Evolutionary conservation across 495 filamentous ascomycete genomes (phyloP).

Genomic region (Bacidia gigantensis): DNA sequence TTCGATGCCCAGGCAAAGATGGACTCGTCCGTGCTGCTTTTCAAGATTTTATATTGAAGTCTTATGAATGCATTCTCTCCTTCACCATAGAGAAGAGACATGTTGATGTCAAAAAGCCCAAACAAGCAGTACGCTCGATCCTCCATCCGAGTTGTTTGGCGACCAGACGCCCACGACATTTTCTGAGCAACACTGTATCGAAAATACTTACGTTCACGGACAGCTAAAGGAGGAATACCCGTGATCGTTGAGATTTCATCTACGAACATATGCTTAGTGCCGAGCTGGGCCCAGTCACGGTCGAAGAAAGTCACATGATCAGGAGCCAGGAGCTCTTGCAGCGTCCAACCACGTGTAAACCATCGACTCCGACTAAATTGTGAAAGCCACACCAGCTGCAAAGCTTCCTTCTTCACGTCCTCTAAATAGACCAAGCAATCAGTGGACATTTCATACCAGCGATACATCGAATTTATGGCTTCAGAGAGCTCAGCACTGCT

Average conservation of each 20-base stretch:
- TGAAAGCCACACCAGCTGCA: neutral
- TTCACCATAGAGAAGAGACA: conserved; percentile 22
- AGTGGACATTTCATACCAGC: conserved; percentile 11
- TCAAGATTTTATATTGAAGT: conserved; percentile 18
- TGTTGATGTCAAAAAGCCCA: conserved; percentile 19
- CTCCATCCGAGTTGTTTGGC: conserved; percentile 16
- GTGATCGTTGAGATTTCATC: conserved; percentile 16
- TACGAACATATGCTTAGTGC: conserved; percentile 12
- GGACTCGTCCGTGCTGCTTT: conserved; percentile 12
- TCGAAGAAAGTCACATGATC: conserved; percentile 16
- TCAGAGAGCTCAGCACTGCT: conserved; percentile 27
- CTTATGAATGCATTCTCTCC: conserved; percentile 15
- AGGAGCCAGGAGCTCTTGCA: conserved; percentile 26
- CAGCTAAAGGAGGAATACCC: conserved; percentile 4
- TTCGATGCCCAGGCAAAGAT: conserved; percentile 15
- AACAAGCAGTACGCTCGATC: conserved; percentile 21
- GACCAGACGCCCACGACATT: conserved; percentile 18
- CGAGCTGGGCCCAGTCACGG: conserved; percentile 14
- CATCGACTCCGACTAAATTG: conserved; percentile 17
- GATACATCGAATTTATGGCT: conserved; percentile 26
- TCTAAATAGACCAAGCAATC: conserved; percentile 19
- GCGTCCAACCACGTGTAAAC: conserved; percentile 27
- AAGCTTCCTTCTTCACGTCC: conserved; percentile 15
- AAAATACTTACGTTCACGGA: neutral
- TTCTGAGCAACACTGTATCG: conserved; percentile 7